Evolutionary conservation across 1,284 basidiomycete genomes (phyloP), one percentile per base, ranked within the genome.

Genomic region (Sphagnurus paluster): DNA sequence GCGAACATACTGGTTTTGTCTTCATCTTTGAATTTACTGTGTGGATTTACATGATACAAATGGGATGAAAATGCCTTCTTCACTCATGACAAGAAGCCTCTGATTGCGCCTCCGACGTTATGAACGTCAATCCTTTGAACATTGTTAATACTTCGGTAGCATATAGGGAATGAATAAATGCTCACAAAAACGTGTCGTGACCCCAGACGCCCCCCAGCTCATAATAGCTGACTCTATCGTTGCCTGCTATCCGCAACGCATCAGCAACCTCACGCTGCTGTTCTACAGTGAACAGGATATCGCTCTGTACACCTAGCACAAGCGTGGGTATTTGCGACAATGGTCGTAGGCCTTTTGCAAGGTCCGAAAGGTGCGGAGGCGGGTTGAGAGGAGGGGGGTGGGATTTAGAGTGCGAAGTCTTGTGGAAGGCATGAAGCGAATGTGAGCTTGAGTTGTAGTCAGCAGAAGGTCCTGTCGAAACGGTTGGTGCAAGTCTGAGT

Each of bases 181-280:
- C 71, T 66, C 51, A 76, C 72, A 99, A 73, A 72, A 99, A 99
- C 21, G 93, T 98, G 70, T 99, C 95, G 62, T 95, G 93, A 2
- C 97, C 97, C 91, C 94, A 98, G 11, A 98, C 95, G 3, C 96
- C 94, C 30, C 97, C 95, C 6, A 99, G 79, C 70, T 99, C 97
- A 67, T 96, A 99, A 68, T 98, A 99, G 48, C 90, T 87, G 24
- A 99, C 97, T 50, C 78, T 72, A 16, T 81, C 69, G 65, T 96
- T 96, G 0, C 96, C 96, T 1, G 87, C 83, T 77, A 95, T 81
- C 49, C 93, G 78, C 52, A 99, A 68, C 23, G 94, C 95, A 66
- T 98, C 94, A 3, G 90, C 93, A 17, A 98, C 75, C 69, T 99
- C 96, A 23, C 96, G 76, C 67, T 99, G 97, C 69, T 99, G 96